Base-by-base conservation (phyloP, 768 basidiomycete genomes). In the Gloeophyllum trabeum region DNA sequence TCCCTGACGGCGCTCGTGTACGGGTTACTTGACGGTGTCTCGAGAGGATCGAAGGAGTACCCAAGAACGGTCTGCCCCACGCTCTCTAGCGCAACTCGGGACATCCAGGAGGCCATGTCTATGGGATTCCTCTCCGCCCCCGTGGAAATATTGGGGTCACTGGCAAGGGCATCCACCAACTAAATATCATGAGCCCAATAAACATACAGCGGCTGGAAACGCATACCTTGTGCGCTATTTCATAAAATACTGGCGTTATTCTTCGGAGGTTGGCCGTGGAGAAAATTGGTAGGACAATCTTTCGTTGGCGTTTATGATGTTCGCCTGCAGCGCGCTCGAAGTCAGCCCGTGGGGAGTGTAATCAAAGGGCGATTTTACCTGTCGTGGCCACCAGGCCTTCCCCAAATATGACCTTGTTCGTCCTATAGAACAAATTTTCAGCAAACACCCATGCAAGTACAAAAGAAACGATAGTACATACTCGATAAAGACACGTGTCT, bases 31-130 rank as follows among this genome's bases (percentile, higher is more conserved):
- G 60, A 53, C 5, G 56, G 54, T 13, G 64, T 62, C 35, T 69
- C 64, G 6, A 70, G 56, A 2, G 68, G 67, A 46, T 71, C 67
- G 46, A 71, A 71, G 10, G 66, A 68, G 46, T 70, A 67, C 1
- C 45, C 47, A 10, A 48, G 35, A 6, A 43, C 41, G 14, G 40
- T 42, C 19, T 25, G 26, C 14, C 47, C 44, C 39, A 48, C 40
- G 35, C 24, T 26, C 32, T 48, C 47, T 4, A 48, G 36, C 7
- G 47, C 40, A 22, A 24, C 35, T 4, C 45, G 21, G 26, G 41
- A 45, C 18, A 48, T 41, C 45, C 45, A 48, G n/a, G 26, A 14
- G 14, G 34, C 23, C 20, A 48, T 32, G 34, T 47, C 43, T 13
- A 47, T 40, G 6, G 22, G 24, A 3, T 32, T 32, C 16, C 10